A percentile compares a stretch with the other conserved stretches of the same genome.
These are phyloP conservation scores for Plasmodium blacklocki DNA, from an alignment of 169 alveolate genomes.

Conservation along the genomic window DNA sequence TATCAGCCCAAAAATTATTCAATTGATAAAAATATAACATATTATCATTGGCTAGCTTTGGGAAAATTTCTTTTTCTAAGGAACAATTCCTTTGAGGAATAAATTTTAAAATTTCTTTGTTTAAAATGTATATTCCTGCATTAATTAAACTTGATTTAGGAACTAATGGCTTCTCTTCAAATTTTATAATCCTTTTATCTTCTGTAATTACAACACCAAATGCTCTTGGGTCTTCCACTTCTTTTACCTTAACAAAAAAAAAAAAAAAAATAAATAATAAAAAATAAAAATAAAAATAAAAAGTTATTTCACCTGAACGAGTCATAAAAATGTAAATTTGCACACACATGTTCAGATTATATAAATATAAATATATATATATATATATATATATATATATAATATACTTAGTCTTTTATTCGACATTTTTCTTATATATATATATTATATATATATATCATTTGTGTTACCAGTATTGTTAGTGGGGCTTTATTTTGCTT, in stretches of 20 bases:
- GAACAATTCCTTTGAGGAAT: conserved; percentile 93
- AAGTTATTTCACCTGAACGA: neutral
- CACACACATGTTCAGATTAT: neutral
- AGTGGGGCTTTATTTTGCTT: conserved; percentile 91
- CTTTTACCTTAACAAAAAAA: conserved; percentile 84
- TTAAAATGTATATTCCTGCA: conserved; percentile 94
- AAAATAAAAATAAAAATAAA: neutral
- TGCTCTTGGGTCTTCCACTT: conserved; percentile 96
- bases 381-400: conserved; percentile 1
- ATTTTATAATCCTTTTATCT: conserved; percentile 88
- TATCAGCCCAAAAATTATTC: conserved; percentile 89
- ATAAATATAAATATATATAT: conserved; percentile 3
- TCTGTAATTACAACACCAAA: conserved; percentile 97
- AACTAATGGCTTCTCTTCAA: conserved; percentile 95
- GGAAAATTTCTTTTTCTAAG: conserved; percentile 96
- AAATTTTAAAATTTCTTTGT: conserved; percentile 89
- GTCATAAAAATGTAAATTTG: neutral
- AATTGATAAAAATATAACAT: conserved; percentile 84
- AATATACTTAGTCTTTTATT: neutral
- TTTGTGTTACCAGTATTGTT: conserved; percentile 86
- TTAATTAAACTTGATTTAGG: conserved; percentile 67
- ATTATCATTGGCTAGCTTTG: conserved; percentile 91
- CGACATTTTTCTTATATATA: neutral
- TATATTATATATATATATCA: conserved; percentile 5
- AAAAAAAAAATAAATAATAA: conserved; percentile 2